Conservation (phyloP, 2,329 filamentous ascomycete genomes). For the Penicillium sp. region DNA sequence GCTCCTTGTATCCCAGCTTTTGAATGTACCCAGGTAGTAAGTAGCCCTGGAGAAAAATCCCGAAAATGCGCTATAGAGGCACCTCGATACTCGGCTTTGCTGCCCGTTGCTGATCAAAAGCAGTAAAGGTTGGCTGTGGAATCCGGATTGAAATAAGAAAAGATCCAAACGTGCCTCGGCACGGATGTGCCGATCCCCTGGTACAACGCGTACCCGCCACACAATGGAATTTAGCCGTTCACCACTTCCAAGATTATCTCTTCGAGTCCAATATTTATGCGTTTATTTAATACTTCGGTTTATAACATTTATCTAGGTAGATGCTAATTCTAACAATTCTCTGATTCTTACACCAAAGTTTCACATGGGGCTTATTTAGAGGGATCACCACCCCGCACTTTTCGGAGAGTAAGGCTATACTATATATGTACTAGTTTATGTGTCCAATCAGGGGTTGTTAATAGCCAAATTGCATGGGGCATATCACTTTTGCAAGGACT, state of each 20-base stretch:
- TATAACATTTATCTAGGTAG: background rate
- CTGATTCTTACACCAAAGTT: background rate
- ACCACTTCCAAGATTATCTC: background rate
- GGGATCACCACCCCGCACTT: background rate
- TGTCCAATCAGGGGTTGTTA: background rate
- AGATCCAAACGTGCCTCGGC: conserved; percentile 9
- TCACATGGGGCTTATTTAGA: background rate
- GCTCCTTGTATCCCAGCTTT: background rate
- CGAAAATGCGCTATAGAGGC: background rate
- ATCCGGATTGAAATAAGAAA: background rate
- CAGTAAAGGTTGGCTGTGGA: too few relatives aligned
- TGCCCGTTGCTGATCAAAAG: background rate
- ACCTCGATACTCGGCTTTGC: background rate
- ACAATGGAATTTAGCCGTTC: background rate
- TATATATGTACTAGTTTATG: background rate
- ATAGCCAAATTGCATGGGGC: background rate
- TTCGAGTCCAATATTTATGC: too few relatives aligned
- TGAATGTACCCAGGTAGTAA: background rate
- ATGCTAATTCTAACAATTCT: background rate
- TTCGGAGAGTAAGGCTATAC: background rate
- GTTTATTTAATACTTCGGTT: background rate
- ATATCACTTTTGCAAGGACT: conserved; percentile 10
- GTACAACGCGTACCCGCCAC: background rate
- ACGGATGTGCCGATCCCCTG: conserved; percentile 2
- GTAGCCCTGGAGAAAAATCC: background rate